Conservation (phyloP, 345 rosid species). For the sweet orange (Citrus sinensis) region DVS_A1.0 CM039167.1:3561501-3562000, state of each 20-base stretch:
- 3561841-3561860: background rate
- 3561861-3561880: background rate
- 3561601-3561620: background rate
- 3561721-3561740: conserved; percentile 84
- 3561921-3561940: conserved; percentile 77
- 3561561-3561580: conserved; percentile 11
- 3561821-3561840: background rate
- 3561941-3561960: conserved; percentile 84
- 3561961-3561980: conserved; percentile 91
- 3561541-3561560: conserved; percentile 64
- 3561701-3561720: conserved; percentile 83
- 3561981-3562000: conserved; percentile 91
- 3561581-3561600: conserved; percentile 1
- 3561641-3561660: background rate
- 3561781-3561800: conserved; percentile 85
- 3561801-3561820: background rate
- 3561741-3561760: conserved; percentile 77
- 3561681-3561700: conserved; percentile 91
- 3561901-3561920: conserved; percentile 97
- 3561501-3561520: conserved; percentile 72
- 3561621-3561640: background rate
- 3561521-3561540: conserved; percentile 91
- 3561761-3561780: conserved; percentile 93
- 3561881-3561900: conserved; percentile 55
- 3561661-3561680: conserved; percentile 90